Conservation (phyloP, 352 stramenopile genomes). For the Pythium phragmitis region DNA sequence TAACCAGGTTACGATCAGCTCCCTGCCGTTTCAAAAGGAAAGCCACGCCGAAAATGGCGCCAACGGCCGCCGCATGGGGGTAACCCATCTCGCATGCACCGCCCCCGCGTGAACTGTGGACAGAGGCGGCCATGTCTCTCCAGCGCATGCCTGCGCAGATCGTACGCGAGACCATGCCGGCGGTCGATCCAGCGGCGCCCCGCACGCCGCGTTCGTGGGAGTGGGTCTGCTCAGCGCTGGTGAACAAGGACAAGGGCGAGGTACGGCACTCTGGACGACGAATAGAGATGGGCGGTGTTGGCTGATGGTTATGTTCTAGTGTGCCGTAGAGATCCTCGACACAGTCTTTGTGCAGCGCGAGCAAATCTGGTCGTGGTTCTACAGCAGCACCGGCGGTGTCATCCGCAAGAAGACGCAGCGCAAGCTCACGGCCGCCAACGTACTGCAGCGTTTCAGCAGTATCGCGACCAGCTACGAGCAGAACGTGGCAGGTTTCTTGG, state of each 20-base stretch:
- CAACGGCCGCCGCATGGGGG: background rate
- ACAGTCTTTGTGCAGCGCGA: conserved; percentile 75
- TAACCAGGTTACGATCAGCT: background rate
- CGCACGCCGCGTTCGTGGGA: conserved; percentile 56
- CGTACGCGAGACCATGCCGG: conserved; percentile 51
- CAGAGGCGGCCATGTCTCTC: conserved; percentile 9
- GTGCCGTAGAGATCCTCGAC: conserved; percentile 53
- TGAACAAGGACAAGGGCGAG: conserved; percentile 56
- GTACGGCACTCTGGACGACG: conserved; percentile 10
- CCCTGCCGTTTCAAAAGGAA: conserved; percentile 6
- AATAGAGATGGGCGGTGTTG: background rate
- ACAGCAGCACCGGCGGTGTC: conserved; percentile 44
- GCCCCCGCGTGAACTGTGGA: background rate
- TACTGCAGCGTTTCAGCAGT: conserved; percentile 42
- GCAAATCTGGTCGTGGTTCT: conserved; percentile 83
- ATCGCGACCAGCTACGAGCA: conserved; percentile 31
- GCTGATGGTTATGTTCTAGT: conserved; percentile 24
- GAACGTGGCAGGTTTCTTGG: conserved; percentile 27
- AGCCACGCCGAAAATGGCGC: conserved; percentile 11
- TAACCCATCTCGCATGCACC: background rate
- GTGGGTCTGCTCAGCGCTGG: conserved; percentile 67
- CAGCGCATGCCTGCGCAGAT: conserved; percentile 37
- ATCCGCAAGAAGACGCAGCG: conserved; percentile 58
- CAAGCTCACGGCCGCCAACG: conserved; percentile 43
- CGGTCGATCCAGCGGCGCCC: conserved; percentile 49